phyloP scores from a whole-genome alignment of 2,329 filamentous ascomycete genomes.

The Beauveria pseudobassiana region DNA sequence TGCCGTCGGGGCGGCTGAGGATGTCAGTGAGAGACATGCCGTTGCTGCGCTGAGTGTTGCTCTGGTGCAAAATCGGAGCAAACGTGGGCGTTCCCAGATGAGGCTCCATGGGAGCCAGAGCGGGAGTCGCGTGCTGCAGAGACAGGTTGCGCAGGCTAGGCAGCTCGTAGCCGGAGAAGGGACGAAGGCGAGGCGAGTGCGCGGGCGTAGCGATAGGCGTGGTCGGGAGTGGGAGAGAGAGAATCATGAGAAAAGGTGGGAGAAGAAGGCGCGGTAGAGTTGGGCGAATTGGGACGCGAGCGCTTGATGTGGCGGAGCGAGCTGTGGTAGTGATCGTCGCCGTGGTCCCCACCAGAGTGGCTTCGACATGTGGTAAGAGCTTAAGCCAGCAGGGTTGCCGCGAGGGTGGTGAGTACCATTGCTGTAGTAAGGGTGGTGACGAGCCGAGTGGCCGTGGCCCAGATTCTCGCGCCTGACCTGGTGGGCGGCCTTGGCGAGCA shows the following conservation, averaged over 20 bases:
- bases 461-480: constrained; percentile 54
- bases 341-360: constrained; percentile 70
- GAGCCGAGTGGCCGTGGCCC: constrained; percentile 35
- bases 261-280: constrained; percentile 91
- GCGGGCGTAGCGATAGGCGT: constrained; percentile 97
- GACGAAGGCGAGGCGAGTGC: constrained; percentile 84
- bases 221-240: constrained; percentile 88
- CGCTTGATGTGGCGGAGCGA: constrained; percentile 70
- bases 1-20: constrained; percentile 79
- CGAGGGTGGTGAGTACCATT: constrained; percentile 42
- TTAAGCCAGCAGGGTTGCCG: constrained; percentile 65
- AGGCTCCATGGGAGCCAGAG: constrained; percentile 52
- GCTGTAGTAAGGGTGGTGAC: constrained; percentile 48
- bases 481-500: constrained; percentile 53
- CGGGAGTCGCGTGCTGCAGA: constrained; percentile 46
- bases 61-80: constrained; percentile 35
- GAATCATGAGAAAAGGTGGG: constrained; percentile 96
- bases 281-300: constrained; percentile 86
- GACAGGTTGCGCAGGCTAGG: constrained; percentile 69
- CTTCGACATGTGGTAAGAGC: constrained; percentile 94
- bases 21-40: constrained; percentile 87
- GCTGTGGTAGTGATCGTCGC: constrained; percentile 68
- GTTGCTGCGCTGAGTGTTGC: constrained; percentile 41
- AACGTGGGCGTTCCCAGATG: constrained; percentile 40
- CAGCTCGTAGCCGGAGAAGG: constrained; percentile 70